Base-by-base conservation (phyloP, 441 rosid genomes). In the California macrophylla region DNA sequence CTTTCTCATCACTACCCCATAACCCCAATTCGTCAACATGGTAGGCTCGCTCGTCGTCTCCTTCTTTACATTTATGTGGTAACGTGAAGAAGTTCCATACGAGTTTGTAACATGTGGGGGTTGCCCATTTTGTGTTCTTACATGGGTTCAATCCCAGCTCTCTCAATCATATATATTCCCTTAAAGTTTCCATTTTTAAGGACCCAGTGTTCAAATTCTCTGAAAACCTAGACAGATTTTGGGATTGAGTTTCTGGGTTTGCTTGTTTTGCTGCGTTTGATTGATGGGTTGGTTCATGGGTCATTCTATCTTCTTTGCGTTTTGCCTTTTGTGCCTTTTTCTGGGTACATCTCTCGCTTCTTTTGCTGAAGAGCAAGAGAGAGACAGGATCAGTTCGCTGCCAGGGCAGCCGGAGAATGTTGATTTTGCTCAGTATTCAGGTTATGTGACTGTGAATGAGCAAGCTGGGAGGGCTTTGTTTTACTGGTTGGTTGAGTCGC, bases 401-500 rank as follows among this genome's bases (percentile, higher is more conserved):
- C 98, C 98, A 2, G 98, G 98, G 7, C 91, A 94, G 77, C 98
- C 97, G 2, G 50, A 29, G 66, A 80, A 85, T 73, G 94, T 86
- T 21, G 72, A 71, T 10, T 90, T 94, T 79, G 81, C 85, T 34
- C 98, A 90, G 69, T 90, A 83, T 78, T 85, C 98, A 1, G 98
- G 97, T 28, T 94, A 90, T 76, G 87, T 94, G 34, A 87, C 91
- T 1, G 98, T 87, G 72, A 85, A 90, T 76, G 84, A 84, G 77
- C 74, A 85, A 80, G 88, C 94, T 28, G 98, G 97, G 29, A 83
- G 97, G 81, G 92, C 97, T 20, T 81, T 94, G 67, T 94, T 94
- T 77, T 92, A 94, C 83, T 94, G 98, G 98, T 77, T 94, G 73
- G 79, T 82, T 24, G 98, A 94, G 90, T 82, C 97, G 16, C 93